Evolutionary conservation across 2,329 filamentous ascomycete genomes (phyloP), one percentile per base, ranked within the genome.

Genomic region (Colletotrichum sp.): DNA sequence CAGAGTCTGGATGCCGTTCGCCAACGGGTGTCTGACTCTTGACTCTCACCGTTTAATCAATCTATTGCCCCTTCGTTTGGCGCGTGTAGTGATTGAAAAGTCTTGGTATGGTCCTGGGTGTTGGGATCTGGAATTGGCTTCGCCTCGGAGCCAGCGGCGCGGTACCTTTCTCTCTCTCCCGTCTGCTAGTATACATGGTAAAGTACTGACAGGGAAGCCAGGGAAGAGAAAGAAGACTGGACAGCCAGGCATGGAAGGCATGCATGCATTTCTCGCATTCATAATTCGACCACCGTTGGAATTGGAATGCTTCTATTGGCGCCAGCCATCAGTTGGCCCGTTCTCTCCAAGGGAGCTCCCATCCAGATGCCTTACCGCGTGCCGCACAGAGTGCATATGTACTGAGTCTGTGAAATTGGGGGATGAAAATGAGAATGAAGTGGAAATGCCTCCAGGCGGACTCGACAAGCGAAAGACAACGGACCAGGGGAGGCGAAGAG

Each of bases 1-100:
- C 44, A 52, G 10, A 52, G 44, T 21, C 55, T 59, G 59, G 16
- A 62, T 62, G 59, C 15, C 55, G 10, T 21, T 62, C 8, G n/a
- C 65, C 66, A 30, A 15, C 21, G 8, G 34, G 36, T 36, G 64
- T 68, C 57, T 65, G 74, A 74, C 59, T 69, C 65, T 69, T 52
- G 64, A 74, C 49, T 65, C 70, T 69, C 65, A 60, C 71, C 74
- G 74, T 76, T 68, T 60, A 74, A 69, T 55, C 64, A 76, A 74
- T 74, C 59, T 68, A 69, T 52, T 63, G 64, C 59, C 44, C 26
- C 28, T 28, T 62, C 24, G 18, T 34, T 30, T 55, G 26, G 21
- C 34, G 49, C 44, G 44, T 21, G 44, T 24, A 24, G 44, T 57
- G 28, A 49, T 9, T 36, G 18, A 36, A 62, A 44, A 63, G 64